A percentile compares a stretch with the other conserved stretches of the same genome.
These are phyloP conservation scores for Dysphania ambrosioides DNA, from an alignment of 148 eudicot genomes.

Conservation along the genomic window DNA sequence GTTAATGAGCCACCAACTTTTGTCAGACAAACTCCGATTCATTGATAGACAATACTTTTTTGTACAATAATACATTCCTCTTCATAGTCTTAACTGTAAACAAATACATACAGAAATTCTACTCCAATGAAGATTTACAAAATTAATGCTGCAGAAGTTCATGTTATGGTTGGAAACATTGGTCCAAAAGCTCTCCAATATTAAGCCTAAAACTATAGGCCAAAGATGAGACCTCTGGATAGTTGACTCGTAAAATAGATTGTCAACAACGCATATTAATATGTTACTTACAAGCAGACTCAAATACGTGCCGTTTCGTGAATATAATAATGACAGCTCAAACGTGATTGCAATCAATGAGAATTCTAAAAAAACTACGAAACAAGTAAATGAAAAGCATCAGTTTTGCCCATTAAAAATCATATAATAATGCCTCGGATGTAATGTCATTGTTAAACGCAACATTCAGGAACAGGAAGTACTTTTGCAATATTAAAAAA, in stretches of 20 bases:
- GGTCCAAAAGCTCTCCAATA: not conserved
- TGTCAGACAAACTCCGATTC: not conserved
- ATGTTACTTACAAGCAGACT: too few species aligned
- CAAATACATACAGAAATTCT: not conserved
- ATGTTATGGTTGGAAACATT: not conserved
- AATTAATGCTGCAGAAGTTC: not conserved
- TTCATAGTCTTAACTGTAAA: not conserved
- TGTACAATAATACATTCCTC: not conserved
- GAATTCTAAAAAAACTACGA: not conserved
- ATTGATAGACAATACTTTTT: too few species aligned
- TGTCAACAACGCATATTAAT: not conserved
- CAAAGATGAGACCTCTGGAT: too few species aligned
- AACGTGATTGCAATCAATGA: not conserved
- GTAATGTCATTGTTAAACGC: not conserved
- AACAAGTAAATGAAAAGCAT: not conserved
- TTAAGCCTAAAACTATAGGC: too few species aligned
- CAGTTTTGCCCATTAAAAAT: not conserved
- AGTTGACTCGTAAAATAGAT: too few species aligned
- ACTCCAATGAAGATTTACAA: not conserved
- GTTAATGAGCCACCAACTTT: not conserved
- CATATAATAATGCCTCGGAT: not conserved
- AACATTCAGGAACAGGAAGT: not conserved
- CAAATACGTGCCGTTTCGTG: not conserved
- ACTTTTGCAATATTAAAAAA: not conserved
- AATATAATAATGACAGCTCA: not conserved